phyloP scores from a whole-genome alignment of 305 asterid genomes.

The Galium porrigens region DNA sequence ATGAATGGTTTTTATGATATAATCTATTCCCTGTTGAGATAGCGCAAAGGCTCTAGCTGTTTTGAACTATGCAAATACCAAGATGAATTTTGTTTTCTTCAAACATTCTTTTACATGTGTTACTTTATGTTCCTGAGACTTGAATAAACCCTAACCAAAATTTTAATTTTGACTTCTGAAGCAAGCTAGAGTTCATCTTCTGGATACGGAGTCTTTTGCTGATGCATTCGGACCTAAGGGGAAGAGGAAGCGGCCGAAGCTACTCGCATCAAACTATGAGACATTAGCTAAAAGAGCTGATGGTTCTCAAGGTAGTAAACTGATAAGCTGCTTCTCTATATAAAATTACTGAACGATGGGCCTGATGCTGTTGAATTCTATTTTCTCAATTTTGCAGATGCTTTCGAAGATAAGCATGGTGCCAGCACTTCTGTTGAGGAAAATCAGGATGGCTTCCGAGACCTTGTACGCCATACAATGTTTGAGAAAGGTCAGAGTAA shows the following conservation, averaged over 20 bases:
- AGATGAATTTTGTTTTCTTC: too few species aligned
- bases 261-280: conserved; percentile 56
- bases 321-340: background rate
- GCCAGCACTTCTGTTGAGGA: conserved; percentile 46
- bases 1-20: too few species aligned
- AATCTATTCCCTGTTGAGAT: background rate
- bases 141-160: too few species aligned
- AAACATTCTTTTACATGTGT: too few species aligned
- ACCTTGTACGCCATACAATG: conserved; percentile 82
- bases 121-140: background rate
- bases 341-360: background rate
- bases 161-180: conserved; percentile 20
- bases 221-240: conserved; percentile 82
- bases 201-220: conserved; percentile 73
- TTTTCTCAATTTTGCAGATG: conserved; percentile 28
- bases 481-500: conserved; percentile 97
- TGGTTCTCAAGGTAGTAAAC: conserved; percentile 69
- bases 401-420: conserved; percentile 61
- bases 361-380: background rate
- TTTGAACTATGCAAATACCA: background rate
- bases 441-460: conserved; percentile 69
- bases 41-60: background rate
- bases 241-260: conserved; percentile 74
- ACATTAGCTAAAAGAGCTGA: conserved; percentile 60
- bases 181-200: conserved; percentile 96